Conservation (phyloP, 164 flowering plant species). For the Litsea cubeba region DNA sequence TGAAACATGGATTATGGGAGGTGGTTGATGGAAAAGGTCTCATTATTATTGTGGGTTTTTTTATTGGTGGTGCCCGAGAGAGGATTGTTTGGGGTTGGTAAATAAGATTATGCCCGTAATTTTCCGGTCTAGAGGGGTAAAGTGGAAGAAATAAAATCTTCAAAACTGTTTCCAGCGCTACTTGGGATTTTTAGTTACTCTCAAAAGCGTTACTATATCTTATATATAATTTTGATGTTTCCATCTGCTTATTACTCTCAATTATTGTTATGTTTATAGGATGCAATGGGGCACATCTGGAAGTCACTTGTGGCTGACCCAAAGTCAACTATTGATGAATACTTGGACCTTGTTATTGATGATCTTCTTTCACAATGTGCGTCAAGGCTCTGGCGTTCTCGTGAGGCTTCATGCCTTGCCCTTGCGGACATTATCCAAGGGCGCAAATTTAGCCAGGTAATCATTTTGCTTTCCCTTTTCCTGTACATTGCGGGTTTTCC, state of each 20-base stretch:
- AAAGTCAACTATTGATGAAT: slow-evolving; percentile 83
- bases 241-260: slow-evolving; percentile 4
- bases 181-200: too few relatives aligned
- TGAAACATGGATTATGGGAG: too few relatives aligned
- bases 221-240: slow-evolving; percentile 8
- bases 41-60: too few relatives aligned
- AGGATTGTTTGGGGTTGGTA: too few relatives aligned
- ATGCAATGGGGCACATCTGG: slow-evolving; percentile 99
- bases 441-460: slow-evolving; percentile 82
- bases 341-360: slow-evolving; percentile 70
- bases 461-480: slow-evolving; percentile 1
- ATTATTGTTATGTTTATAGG: slow-evolving; percentile 41
- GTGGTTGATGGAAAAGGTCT: too few relatives aligned
- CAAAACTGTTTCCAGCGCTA: too few relatives aligned
- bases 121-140: too few relatives aligned
- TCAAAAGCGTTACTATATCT: background rate
- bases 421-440: slow-evolving; percentile 96
- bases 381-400: slow-evolving; percentile 96
- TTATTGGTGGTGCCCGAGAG: too few relatives aligned
- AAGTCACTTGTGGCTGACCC: slow-evolving; percentile 86
- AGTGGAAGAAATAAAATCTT: too few relatives aligned
- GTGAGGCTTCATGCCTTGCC: slow-evolving; percentile 95
- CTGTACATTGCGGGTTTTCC: background rate
- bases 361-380: slow-evolving; percentile 83
- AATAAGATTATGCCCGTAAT: too few relatives aligned